A percentile compares a stretch with the other conserved stretches of the same genome.
Conservation (phyloP, 148 eudicot genomes). For the Gaultheria prostrata region DNA sequence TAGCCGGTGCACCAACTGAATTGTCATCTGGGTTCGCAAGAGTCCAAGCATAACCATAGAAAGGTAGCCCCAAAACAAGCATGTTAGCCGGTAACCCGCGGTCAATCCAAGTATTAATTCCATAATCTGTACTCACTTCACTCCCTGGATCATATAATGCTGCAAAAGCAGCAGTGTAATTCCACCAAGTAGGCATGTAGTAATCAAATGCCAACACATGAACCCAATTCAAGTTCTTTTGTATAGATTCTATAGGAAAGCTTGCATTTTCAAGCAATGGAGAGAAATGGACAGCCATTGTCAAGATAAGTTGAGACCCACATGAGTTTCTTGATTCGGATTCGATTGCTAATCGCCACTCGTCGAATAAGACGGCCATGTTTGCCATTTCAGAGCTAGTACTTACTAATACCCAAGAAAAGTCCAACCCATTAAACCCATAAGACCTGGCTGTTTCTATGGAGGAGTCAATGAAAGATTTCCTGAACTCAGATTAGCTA, state of each 20-base stretch:
- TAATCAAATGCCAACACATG: slow-evolving; percentile 33
- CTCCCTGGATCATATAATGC: slow-evolving; percentile 44
- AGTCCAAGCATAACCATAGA: slow-evolving; percentile 43
- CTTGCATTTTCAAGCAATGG: neutral
- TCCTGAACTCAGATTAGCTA: slow-evolving; percentile 20
- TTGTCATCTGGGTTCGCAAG: slow-evolving; percentile 28
- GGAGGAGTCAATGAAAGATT: slow-evolving; percentile 38
- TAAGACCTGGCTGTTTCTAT: slow-evolving; percentile 28
- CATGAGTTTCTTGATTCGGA: neutral
- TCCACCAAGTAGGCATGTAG: slow-evolving; percentile 21
- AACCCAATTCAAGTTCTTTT: slow-evolving; percentile 38
- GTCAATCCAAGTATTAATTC: slow-evolving; percentile 34
- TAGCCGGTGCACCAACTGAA: slow-evolving; percentile 31
- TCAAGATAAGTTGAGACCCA: slow-evolving; percentile 20
- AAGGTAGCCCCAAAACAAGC: slow-evolving; percentile 40
- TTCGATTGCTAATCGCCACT: slow-evolving; percentile 33
- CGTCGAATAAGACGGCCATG: slow-evolving; percentile 31
- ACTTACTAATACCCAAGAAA: slow-evolving; percentile 11
- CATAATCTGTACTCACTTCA: slow-evolving; percentile 32
- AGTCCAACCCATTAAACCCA: slow-evolving; percentile 37
- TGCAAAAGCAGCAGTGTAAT: slow-evolving; percentile 33
- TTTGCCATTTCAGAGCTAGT: neutral
- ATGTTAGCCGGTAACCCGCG: slow-evolving; percentile 33
- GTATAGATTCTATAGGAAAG: slow-evolving; percentile 32
- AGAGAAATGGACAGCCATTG: slow-evolving; percentile 18